These are phyloP conservation scores for Cryphonectria parasitica DNA, from an alignment of 2,329 filamentous ascomycete species.

Conservation along the genomic window DNA sequence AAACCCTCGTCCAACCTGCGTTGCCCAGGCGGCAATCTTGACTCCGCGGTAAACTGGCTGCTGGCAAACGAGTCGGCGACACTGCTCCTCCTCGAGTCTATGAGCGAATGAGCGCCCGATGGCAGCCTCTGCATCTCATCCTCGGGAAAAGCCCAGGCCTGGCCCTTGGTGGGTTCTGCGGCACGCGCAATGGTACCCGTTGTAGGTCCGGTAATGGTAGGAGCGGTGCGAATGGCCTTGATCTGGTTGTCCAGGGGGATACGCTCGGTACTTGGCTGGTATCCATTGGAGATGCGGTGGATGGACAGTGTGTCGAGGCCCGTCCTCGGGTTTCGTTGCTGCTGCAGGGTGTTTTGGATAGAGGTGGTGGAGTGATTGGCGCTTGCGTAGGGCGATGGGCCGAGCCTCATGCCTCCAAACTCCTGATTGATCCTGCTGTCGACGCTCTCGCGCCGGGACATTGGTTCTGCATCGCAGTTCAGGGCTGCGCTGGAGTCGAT, in stretches of 20 bases:
- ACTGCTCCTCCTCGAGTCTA: conserved; percentile 74
- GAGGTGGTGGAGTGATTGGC: conserved; percentile 78
- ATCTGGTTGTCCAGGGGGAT: conserved; percentile 53
- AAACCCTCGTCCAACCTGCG: conserved; percentile 67
- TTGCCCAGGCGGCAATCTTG: conserved; percentile 72
- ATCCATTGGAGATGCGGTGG: conserved; percentile 67
- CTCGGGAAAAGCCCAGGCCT: conserved; percentile 83
- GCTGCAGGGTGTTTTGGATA: conserved; percentile 71
- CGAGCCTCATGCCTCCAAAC: conserved; percentile 71
- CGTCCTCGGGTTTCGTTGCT: conserved; percentile 64
- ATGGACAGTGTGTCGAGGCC: conserved; percentile 56
- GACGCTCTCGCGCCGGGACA: conserved; percentile 75
- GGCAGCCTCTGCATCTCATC: conserved; percentile 62
- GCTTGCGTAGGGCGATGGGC: conserved; percentile 73
- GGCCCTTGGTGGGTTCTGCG: conserved; percentile 79
- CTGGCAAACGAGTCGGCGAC: conserved; percentile 78
- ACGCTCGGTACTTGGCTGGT: conserved; percentile 63
- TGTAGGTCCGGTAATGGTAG: conserved; percentile 74
- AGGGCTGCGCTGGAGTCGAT: conserved; percentile 44
- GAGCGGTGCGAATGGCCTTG: conserved; percentile 67
- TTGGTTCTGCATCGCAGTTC: conserved; percentile 43
- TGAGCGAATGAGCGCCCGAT: conserved; percentile 53
- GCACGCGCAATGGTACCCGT: conserved; percentile 69
- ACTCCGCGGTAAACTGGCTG: conserved; percentile 78
- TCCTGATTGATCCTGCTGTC: conserved; percentile 77